Conservation (phyloP, 805 yeast species). For the Kuraishia ogatae region DNA sequence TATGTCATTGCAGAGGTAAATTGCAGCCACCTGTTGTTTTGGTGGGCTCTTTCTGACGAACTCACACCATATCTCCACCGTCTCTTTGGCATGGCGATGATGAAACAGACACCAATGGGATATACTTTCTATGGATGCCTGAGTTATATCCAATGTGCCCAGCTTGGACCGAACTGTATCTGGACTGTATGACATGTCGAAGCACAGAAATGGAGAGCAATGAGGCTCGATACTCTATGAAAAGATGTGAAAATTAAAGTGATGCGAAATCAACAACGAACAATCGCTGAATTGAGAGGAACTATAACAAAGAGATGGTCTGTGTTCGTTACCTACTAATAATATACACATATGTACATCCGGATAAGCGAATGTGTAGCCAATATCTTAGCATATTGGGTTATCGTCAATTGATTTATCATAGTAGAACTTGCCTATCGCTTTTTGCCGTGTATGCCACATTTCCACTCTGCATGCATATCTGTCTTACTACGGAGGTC, state of each 20-base stretch:
- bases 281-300: too few species aligned
- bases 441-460: not conserved
- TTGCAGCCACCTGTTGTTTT: slow-evolving; percentile 40
- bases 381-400: not conserved
- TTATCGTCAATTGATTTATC: not conserved
- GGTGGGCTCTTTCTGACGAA: slow-evolving; percentile 23
- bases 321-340: too few species aligned
- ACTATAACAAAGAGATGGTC: too few species aligned
- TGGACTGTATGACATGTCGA: slow-evolving; percentile 38
- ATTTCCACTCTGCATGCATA: not conserved
- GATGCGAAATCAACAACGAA: too few species aligned
- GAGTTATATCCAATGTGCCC: slow-evolving; percentile 45
- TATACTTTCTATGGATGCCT: slow-evolving; percentile 64
- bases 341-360: too few species aligned
- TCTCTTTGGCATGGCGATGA: slow-evolving; percentile 43
- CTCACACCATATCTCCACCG: slow-evolving; percentile 45
- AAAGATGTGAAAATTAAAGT: too few species aligned
- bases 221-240: too few species aligned
- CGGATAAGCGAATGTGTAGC: not conserved
- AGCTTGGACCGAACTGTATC: slow-evolving; percentile 41
- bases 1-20: slow-evolving; percentile 74
- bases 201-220: not conserved
- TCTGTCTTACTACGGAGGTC: not conserved
- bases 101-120: slow-evolving; percentile 69
- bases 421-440: not conserved